Conservation (phyloP, 768 basidiomycete genomes). For the Atractiella rhizophila region DNA sequence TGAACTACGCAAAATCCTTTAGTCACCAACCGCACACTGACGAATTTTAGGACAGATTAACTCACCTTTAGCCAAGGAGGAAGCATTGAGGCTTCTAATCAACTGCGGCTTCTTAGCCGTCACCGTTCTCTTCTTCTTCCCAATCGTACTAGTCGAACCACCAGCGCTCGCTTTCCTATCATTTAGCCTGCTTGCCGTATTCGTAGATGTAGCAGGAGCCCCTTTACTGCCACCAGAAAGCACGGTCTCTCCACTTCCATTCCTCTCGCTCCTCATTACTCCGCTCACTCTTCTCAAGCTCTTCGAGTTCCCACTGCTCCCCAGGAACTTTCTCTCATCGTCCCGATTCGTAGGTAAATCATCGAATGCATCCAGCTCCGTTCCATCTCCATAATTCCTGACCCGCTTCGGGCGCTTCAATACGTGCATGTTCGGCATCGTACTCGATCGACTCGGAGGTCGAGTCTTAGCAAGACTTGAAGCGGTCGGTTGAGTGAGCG, state of each 20-base stretch:
- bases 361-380: conserved; percentile 25
- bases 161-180: not conserved
- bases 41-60: not conserved
- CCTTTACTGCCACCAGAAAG: no score
- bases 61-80: conserved; percentile 46
- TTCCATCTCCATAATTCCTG: conserved; percentile 22
- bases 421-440: no score
- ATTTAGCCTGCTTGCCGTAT: not conserved
- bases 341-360: conserved; percentile 22
- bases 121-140: conserved; percentile 4
- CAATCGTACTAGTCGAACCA: not conserved
- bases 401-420: conserved; percentile 12
- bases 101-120: conserved; percentile 47
- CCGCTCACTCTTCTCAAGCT: not conserved
- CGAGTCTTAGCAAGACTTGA: no score
- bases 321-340: conserved; percentile 9
- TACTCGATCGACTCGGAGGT: no score
- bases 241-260: not conserved
- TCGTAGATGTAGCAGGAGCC: no score
- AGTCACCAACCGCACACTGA: no score
- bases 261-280: not conserved
- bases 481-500: no score
- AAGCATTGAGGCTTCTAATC: conserved; percentile 55
- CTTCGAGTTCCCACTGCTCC: not conserved
- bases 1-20: conserved; percentile 55